These are phyloP conservation scores for Lactarius quietus DNA, from an alignment of 768 basidiomycete species.

Conservation along the genomic window DNA sequence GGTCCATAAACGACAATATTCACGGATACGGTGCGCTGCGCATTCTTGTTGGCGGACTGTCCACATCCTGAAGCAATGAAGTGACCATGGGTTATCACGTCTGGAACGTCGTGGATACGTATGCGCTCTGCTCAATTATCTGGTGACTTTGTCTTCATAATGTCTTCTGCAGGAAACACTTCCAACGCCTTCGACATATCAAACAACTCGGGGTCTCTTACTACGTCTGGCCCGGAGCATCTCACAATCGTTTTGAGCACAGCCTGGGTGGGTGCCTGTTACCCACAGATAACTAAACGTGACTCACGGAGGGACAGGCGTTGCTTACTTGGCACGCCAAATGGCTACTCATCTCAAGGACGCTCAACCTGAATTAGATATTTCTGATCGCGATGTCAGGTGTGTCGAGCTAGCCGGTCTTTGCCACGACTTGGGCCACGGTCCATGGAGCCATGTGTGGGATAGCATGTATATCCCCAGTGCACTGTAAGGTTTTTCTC, in stretches of 20 bases:
- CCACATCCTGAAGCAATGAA: not conserved
- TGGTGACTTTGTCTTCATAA: not conserved
- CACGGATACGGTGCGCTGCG: constrained; percentile 15
- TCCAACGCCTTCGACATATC: constrained; percentile 71
- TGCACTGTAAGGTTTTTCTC: constrained; percentile 48
- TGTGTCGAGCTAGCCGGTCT: constrained; percentile 80
- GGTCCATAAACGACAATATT: constrained; percentile 17
- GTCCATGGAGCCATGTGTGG: constrained; percentile 86
- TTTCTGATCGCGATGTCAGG: constrained; percentile 66
- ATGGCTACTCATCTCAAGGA: constrained; percentile 55
- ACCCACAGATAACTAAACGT: not conserved
- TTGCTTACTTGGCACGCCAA: constrained; percentile 66
- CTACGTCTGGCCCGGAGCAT: constrained; percentile 72
- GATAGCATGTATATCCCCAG: constrained; percentile 67
- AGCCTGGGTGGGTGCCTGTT: constrained; percentile 52
- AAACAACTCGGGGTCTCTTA: constrained; percentile 80
- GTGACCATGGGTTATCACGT: constrained; percentile 32
- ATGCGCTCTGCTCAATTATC: constrained; percentile 29
- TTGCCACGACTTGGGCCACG: constrained; percentile 84
- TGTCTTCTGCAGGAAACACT: constrained; percentile 49
- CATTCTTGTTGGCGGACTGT: not conserved
- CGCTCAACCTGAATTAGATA: constrained; percentile 57
- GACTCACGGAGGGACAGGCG: constrained; percentile 48
- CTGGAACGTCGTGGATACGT: constrained; percentile 67
- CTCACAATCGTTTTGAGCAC: constrained; percentile 83